Evolutionary conservation across 2,329 filamentous ascomycete species (phyloP).

Genomic region (Talaromyces sp.): DNA sequence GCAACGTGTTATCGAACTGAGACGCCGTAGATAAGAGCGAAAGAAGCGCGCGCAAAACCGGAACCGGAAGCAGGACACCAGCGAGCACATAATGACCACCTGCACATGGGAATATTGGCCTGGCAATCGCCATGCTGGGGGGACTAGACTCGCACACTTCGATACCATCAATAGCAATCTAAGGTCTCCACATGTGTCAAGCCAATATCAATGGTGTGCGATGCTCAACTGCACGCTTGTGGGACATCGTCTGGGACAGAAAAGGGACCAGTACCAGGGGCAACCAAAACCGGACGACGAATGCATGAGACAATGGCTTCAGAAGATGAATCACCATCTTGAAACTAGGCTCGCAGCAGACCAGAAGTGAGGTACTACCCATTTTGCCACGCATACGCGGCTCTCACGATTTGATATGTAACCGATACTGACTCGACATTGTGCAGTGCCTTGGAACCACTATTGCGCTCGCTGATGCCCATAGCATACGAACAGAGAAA

Average conservation of each 20-base stretch:
- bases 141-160: background rate
- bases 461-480: conserved; percentile 51
- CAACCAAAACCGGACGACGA: background rate
- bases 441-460: conserved; percentile 35
- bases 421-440: background rate
- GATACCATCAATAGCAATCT: background rate
- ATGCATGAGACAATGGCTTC: background rate
- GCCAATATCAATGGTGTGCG: background rate
- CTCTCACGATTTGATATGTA: background rate
- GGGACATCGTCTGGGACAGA: background rate
- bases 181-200: background rate
- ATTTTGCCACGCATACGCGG: background rate
- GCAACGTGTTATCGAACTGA: conserved; percentile 19
- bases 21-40: conserved; percentile 22
- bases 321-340: conserved; percentile 8
- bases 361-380: background rate
- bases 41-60: conserved; percentile 18
- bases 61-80: conserved; percentile 40
- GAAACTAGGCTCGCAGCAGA: background rate
- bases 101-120: conserved; percentile 10
- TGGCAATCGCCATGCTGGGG: background rate
- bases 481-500: conserved; percentile 18
- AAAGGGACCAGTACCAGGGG: background rate
- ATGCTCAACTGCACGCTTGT: background rate
- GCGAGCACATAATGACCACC: conserved; percentile 57